phyloP scores from a whole-genome alignment of 78 protist species.

The Dictyostelium intermedium region DNA sequence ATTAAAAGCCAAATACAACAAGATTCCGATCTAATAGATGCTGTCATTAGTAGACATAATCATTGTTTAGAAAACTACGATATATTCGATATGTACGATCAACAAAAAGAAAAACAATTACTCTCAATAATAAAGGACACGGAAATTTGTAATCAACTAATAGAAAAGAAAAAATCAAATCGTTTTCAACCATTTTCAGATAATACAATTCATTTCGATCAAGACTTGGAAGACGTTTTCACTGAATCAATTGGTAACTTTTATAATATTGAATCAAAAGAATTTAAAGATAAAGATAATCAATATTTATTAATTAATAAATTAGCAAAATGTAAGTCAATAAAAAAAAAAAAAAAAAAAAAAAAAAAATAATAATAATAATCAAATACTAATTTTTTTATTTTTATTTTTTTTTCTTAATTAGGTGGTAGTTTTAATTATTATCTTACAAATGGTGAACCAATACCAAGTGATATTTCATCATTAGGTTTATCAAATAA shows the following conservation, averaged over 20 bases:
- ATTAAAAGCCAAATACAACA: neutral
- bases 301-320: constrained; percentile 9
- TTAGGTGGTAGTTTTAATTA: neutral
- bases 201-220: neutral
- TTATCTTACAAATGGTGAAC: constrained; percentile 5
- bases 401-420: neutral
- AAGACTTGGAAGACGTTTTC: neutral
- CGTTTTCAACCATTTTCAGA: neutral
- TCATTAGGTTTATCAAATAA: constrained; percentile 1
- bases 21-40: neutral
- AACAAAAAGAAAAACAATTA: neutral
- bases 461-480: neutral
- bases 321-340: neutral
- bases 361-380: neutral
- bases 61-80: neutral
- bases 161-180: neutral
- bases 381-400: neutral
- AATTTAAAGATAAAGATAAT: constrained; percentile 22
- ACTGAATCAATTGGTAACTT: neutral
- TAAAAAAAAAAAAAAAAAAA: neutral
- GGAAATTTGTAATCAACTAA: neutral
- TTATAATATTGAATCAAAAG: neutral
- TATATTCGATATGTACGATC: neutral
- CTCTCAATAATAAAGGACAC: neutral
- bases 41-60: neutral